Percentiles rank a stretch among this genome's conserved stretches.
Evolutionary conservation across 768 basidiomycete genomes (phyloP).

Genomic region (Lyophyllum shimeji): DNA sequence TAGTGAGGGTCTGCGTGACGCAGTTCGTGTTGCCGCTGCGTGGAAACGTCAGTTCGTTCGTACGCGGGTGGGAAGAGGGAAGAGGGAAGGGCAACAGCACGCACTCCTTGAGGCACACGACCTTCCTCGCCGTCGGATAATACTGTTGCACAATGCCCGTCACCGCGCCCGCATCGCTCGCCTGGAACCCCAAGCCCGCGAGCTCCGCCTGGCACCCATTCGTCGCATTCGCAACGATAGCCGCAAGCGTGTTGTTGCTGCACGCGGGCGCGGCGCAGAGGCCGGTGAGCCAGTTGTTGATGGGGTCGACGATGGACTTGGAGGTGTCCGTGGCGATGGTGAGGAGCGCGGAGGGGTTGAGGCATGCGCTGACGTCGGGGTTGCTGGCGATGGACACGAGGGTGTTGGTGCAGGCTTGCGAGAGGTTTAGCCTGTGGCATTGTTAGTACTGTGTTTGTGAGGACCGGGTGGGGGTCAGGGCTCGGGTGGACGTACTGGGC

Average conservation of each 20-base stretch:
- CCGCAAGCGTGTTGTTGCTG: constrained; percentile 57
- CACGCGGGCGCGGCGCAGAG: constrained; percentile 54
- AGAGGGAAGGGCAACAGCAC: constrained; percentile 25
- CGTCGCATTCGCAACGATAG: constrained; percentile 53
- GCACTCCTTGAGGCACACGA: constrained; percentile 67
- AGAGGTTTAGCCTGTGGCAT: constrained; percentile 28
- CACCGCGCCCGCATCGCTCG: constrained; percentile 15
- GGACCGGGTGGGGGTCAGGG: neutral
- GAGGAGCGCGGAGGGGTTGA: constrained; percentile 47
- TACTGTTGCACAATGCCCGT: constrained; percentile 43
- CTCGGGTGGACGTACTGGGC: constrained; percentile 13
- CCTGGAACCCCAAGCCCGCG: constrained; percentile 24
- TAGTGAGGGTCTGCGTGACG: constrained; percentile 53
- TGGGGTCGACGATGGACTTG: constrained; percentile 39
- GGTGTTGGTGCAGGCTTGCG: constrained; percentile 47
- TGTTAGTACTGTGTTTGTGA: neutral
- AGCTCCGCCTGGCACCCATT: constrained; percentile 44
- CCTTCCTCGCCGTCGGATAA: constrained; percentile 58
- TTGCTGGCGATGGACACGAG: constrained; percentile 43
- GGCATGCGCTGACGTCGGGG: constrained; percentile 46
- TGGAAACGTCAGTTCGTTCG: neutral
- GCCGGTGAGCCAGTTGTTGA: constrained; percentile 62
- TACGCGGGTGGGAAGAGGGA: neutral
- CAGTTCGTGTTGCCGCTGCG: constrained; percentile 46
- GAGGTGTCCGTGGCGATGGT: constrained; percentile 32